Evolutionary conservation across 805 yeast species (phyloP).

Genomic region (Candida palmyrensis): DNA sequence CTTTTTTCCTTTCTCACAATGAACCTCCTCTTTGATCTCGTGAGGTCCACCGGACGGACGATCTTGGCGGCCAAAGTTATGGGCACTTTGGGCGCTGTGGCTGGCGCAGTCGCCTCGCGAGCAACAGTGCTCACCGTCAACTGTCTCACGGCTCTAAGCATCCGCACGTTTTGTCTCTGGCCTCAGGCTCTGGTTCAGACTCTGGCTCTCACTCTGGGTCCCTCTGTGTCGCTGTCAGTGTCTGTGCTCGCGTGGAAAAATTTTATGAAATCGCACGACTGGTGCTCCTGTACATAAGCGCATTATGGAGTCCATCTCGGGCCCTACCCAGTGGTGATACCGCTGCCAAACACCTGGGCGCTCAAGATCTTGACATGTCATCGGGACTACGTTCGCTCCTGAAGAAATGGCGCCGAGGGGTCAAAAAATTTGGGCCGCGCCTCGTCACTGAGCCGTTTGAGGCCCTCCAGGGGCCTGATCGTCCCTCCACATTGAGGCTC

Average conservation of each 20-base stretch:
- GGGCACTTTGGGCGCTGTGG: constrained; percentile 1
- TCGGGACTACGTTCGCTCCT: not conserved
- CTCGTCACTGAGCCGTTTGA: too few relatives aligned
- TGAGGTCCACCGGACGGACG: constrained; percentile 2
- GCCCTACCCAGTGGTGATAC: too few relatives aligned
- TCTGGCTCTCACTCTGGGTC: not conserved
- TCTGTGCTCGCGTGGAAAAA: not conserved
- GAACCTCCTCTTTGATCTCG: constrained; percentile 19
- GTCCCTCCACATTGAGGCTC: too few relatives aligned
- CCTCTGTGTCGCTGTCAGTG: not conserved
- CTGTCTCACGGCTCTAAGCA: not conserved
- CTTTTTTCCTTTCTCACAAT: constrained; percentile 35
- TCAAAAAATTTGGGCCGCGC: constrained; percentile 12
- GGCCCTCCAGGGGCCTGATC: too few relatives aligned
- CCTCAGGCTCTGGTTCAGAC: too few relatives aligned
- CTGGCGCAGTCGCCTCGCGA: not conserved
- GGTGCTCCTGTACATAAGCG: not conserved
- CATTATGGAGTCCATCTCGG: too few relatives aligned
- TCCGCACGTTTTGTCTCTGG: too few relatives aligned
- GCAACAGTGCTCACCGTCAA: not conserved
- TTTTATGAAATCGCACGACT: not conserved
- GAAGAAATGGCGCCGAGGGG: constrained; percentile 13
- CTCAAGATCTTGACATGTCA: too few relatives aligned
- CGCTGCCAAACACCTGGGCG: too few relatives aligned
- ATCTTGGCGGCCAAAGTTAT: constrained; percentile 5